Base-by-base conservation (phyloP, 306 rosid species). In the Fragaria nilgerrensis region DNA sequence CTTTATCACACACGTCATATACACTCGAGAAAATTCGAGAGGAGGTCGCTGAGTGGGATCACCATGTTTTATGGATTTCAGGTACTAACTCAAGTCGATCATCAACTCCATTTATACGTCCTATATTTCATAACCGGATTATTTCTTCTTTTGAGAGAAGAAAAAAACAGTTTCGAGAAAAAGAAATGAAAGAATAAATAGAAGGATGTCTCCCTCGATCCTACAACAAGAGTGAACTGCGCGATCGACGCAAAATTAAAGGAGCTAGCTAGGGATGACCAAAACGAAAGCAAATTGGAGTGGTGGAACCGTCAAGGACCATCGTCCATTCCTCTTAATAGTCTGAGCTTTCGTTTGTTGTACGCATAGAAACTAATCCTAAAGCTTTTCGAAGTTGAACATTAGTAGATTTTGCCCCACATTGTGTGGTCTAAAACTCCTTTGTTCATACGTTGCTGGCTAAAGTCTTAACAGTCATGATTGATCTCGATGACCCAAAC, bases 251-350 rank as follows among this genome's bases (percentile, higher is more conserved):
- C 72, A 43, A 22, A 23, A 1, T 9, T 19, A 20, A 64, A 66
- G 71, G 72, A 43, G n/a, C n/a, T n/a, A 16, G 7, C 9, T 36
- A 37, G 44, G 44, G 32, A 68, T 65, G 47, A 9, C 70, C 70
- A 65, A 19, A 34, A 34, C 14, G 25, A 65, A 36, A 9, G 70
- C 44, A 19, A 32, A 32, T 32, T 32, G 70, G 25, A 36, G 39
- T 34, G 70, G 70, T 65, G 70, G 70, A 65, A 66, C 70, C 70
- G 9, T 17, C 69, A 29, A 34, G 69, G 48, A 66, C 70, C 47
- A 34, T 64, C 22, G 23, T 16, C 22, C n/a, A 15, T 65, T 19
- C 15, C 14, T 36, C 25, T 65, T 19, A 1, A 36, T 16, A 19
- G 17, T 63, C 43, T 9, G 34, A 58, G 65, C 65, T 29, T 23